Evolutionary conservation across 768 basidiomycete genomes (phyloP).

Genomic region (Lactarius psammicola): DNA sequence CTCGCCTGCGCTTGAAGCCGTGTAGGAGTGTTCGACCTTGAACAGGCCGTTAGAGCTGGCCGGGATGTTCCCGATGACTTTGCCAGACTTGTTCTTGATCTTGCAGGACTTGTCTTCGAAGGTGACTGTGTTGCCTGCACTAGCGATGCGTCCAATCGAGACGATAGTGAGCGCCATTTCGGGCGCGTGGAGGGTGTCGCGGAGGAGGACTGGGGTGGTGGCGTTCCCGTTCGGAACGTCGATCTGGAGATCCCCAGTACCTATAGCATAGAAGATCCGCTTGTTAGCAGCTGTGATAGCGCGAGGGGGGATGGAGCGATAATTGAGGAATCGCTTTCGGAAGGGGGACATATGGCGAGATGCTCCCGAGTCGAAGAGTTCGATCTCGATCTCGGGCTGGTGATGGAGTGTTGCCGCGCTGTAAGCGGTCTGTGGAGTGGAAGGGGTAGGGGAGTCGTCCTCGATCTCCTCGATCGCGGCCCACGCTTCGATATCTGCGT

Average conservation of each 20-base stretch:
- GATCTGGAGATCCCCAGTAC: no score
- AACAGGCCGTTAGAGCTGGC: neutral
- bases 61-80: neutral
- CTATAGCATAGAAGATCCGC: conserved; percentile 27
- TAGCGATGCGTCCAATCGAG: conserved; percentile 19
- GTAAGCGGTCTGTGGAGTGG: no score
- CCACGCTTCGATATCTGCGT: no score
- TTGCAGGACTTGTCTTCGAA: neutral
- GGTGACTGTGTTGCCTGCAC: neutral
- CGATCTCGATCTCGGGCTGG: neutral
- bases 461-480: no score
- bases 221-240: neutral
- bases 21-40: neutral
- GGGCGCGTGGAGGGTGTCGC: conserved; percentile 8
- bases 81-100: neutral
- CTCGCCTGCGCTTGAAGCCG: no score
- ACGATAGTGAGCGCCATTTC: conserved; percentile 25
- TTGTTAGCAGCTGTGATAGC: neutral
- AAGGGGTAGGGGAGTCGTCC: no score
- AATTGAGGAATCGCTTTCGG: conserved; percentile 20
- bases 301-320: conserved; percentile 13
- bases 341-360: conserved; percentile 27
- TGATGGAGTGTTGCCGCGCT: no score
- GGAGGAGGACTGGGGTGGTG: conserved; percentile 9
- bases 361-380: conserved; percentile 27